A percentile compares a stretch with the other conserved stretches of the same genome.
Conservation (phyloP, 371 early-diverging fungal genomes). For the Mucor racemosus region DNA sequence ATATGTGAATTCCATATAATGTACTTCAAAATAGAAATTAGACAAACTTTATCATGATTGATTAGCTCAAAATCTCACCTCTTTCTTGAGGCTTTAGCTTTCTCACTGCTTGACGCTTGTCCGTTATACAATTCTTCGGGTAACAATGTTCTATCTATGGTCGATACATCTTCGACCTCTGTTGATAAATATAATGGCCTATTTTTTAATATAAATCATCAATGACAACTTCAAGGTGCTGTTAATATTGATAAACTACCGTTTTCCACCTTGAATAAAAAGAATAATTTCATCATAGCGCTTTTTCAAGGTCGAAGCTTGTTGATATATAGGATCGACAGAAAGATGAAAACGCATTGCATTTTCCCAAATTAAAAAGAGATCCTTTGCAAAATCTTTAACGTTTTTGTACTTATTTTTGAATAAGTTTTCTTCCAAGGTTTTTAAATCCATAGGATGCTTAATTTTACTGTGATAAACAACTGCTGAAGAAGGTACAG, state of each 20-base stretch:
- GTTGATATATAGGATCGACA: conserved; percentile 38
- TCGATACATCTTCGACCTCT: not conserved
- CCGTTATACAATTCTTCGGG: conserved; percentile 9
- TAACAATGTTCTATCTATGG: not conserved
- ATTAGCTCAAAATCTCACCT: not conserved
- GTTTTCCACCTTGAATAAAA: conserved; percentile 22
- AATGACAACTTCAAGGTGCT: too few species aligned
- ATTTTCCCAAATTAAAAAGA: conserved; percentile 48
- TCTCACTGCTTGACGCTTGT: not conserved
- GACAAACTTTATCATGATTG: not conserved
- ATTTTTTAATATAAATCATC: too few species aligned
- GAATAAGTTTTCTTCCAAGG: conserved; percentile 39
- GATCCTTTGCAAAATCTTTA: conserved; percentile 40
- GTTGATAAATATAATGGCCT: conserved; percentile 20
- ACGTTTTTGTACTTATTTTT: conserved; percentile 31
- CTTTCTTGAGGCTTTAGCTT: not conserved
- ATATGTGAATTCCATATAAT: conserved; percentile 39
- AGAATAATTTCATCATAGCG: conserved; percentile 15
- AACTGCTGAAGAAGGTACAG: conserved; percentile 36
- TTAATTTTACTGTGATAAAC: conserved; percentile 43
- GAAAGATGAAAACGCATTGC: conserved; percentile 43
- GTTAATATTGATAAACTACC: conserved; percentile 7
- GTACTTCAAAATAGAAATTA: conserved; percentile 14
- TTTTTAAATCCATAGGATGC: conserved; percentile 48
- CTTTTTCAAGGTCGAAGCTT: conserved; percentile 29